Conservation (phyloP, 2,329 filamentous ascomycete genomes). For the Phoma herbarum region DNA sequence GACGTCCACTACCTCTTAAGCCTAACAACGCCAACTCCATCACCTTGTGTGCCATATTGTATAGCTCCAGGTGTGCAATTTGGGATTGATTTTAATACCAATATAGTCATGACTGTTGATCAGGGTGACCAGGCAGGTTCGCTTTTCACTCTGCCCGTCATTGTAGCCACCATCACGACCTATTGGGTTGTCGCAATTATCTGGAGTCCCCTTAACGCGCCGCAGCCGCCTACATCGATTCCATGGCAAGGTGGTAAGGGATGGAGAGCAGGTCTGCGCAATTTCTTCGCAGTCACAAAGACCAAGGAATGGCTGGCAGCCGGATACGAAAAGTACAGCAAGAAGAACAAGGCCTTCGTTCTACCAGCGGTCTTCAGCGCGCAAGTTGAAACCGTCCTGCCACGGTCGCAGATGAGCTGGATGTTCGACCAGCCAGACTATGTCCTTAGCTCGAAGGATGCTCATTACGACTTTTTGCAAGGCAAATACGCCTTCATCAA, state of each 20-base stretch:
- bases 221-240: constrained; percentile 26
- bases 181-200: not conserved
- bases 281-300: constrained; percentile 31
- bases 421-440: constrained; percentile 55
- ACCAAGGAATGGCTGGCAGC: constrained; percentile 35
- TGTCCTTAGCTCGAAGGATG: constrained; percentile 48
- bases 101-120: not conserved
- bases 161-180: not conserved
- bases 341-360: constrained; percentile 37
- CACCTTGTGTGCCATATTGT: not conserved
- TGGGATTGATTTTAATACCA: not conserved
- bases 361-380: constrained; percentile 37
- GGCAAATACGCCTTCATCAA: constrained; percentile 53
- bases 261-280: constrained; percentile 30
- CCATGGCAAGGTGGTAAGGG: constrained; percentile 41
- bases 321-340: constrained; percentile 39
- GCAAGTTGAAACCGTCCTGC: constrained; percentile 46
- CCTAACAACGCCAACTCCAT: no score
- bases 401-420: constrained; percentile 50
- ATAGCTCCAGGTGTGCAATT: not conserved
- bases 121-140: not conserved
- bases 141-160: not conserved
- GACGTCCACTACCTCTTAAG: not conserved
- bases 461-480: constrained; percentile 52
- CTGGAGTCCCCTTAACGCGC: not conserved